These are phyloP conservation scores for Epichloe aotearoae DNA, from an alignment of 2,329 filamentous ascomycete genomes.

Conservation along the genomic window DNA sequence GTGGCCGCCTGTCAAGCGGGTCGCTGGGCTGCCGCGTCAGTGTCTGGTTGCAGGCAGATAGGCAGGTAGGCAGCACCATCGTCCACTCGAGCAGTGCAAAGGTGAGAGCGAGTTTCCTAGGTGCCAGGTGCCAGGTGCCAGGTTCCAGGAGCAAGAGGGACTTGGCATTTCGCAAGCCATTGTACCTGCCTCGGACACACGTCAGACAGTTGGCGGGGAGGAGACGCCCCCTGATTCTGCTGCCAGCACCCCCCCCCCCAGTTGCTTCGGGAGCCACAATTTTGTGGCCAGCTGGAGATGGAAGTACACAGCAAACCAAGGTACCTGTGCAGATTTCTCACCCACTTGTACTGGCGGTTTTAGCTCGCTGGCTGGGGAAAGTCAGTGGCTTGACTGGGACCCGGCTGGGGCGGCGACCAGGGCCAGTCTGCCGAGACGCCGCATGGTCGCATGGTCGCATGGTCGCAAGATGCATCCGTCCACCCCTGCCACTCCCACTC, in stretches of 20 bases:
- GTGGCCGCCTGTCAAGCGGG: not conserved
- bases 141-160: not conserved
- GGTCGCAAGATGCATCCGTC: slow-evolving; percentile 1
- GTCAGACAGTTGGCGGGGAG: not conserved
- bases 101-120: not conserved
- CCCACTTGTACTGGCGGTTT: not conserved
- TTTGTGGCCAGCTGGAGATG: not conserved
- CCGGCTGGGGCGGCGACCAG: slow-evolving; percentile 5
- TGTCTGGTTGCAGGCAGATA: not conserved
- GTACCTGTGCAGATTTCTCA: slow-evolving; percentile 4
- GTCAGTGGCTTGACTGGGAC: slow-evolving; percentile 5
- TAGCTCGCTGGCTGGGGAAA: not conserved
- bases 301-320: slow-evolving; percentile 1
- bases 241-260: not conserved
- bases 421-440: slow-evolving; percentile 4
- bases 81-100: too few relatives aligned
- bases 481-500: not conserved
- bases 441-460: slow-evolving; percentile 1
- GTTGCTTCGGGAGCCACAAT: not conserved
- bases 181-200: not conserved
- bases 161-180: not conserved
- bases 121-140: not conserved
- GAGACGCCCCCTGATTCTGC: not conserved
- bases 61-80: not conserved
- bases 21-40: not conserved